A percentile compares a stretch with the other conserved stretches of the same genome.
Evolutionary conservation across 169 alveolate species (phyloP).

Genomic region (Hepatocystis sp.): DNA sequence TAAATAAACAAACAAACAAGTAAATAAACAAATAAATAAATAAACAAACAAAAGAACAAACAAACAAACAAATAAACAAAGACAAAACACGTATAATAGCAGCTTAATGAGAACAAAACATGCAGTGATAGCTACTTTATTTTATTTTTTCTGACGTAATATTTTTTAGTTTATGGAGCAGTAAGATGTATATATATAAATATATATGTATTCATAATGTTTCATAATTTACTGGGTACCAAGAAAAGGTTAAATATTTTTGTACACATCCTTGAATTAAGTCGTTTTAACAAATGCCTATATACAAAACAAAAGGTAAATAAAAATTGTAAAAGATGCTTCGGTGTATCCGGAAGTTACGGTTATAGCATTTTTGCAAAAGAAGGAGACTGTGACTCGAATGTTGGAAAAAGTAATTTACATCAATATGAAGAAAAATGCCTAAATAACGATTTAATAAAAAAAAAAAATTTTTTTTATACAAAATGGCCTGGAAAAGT

Average conservation of each 20-base stretch:
- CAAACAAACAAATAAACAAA: too few species aligned
- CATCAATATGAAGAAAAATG: slow-evolving; percentile 68
- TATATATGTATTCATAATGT: slow-evolving; percentile 37
- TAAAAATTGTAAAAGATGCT: slow-evolving; percentile 24
- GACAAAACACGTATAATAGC: too few species aligned
- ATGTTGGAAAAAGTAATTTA: slow-evolving; percentile 69
- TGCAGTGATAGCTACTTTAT: too few species aligned
- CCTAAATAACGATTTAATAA: slow-evolving; percentile 52
- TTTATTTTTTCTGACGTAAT: too few species aligned
- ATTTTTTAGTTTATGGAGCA: too few species aligned
- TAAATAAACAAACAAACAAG: too few species aligned
- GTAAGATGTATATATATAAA: too few species aligned
- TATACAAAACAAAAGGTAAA: neutral
- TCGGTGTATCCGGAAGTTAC: slow-evolving; percentile 75
- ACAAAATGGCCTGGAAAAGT: slow-evolving; percentile 85
- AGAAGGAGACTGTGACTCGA: slow-evolving; percentile 66
- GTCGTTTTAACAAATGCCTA: slow-evolving; percentile 12
- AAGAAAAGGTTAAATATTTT: slow-evolving; percentile 15
- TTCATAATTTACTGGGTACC: slow-evolving; percentile 3
- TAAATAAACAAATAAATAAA: too few species aligned
- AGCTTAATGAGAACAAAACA: too few species aligned
- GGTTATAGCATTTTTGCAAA: slow-evolving; percentile 71
- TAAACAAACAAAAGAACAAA: too few species aligned
- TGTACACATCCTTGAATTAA: neutral
- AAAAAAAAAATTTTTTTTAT: slow-evolving; percentile 79